Evolutionary conservation across 257 asterid genomes (phyloP).

Genomic region (Solanum virginianum): DNA sequence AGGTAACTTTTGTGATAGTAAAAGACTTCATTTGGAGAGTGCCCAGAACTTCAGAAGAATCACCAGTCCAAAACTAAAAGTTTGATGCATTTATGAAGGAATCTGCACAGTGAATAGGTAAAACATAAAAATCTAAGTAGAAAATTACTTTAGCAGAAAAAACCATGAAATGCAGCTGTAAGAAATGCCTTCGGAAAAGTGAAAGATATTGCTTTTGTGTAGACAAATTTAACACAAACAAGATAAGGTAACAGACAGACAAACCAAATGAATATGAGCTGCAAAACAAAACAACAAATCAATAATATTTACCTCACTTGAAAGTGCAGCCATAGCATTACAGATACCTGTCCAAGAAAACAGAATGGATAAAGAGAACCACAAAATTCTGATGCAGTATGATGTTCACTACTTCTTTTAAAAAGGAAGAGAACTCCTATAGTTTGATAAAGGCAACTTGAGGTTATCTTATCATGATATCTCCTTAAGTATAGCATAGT

Average conservation of each 20-base stretch:
- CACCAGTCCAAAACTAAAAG: conserved; percentile 94
- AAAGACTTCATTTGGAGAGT: conserved; percentile 83
- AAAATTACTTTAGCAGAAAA: conserved; percentile 13
- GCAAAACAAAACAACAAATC: not conserved
- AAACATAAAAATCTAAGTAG: conserved; percentile 31
- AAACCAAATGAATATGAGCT: not conserved
- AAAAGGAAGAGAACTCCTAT: not conserved
- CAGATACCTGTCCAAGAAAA: not conserved
- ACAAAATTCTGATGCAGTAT: not conserved
- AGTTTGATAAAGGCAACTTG: too few species aligned
- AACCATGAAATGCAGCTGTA: not conserved
- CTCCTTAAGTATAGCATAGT: not conserved
- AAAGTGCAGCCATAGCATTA: not conserved
- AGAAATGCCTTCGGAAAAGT: not conserved
- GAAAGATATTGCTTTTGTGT: not conserved
- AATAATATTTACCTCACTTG: not conserved
- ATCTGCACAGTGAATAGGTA: conserved; percentile 90
- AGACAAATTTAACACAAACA: not conserved
- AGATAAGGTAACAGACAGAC: not conserved
- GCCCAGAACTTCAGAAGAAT: conserved; percentile 92
- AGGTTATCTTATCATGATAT: not conserved
- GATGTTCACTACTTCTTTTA: not conserved
- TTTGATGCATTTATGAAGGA: conserved; percentile 71
- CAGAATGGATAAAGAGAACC: not conserved
- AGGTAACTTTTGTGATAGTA: conserved; percentile 44